Percentiles rank a stretch among this genome's conserved stretches.
Evolutionary conservation across 1,284 basidiomycete species (phyloP).

Genomic region (Athelia sp.): DNA sequence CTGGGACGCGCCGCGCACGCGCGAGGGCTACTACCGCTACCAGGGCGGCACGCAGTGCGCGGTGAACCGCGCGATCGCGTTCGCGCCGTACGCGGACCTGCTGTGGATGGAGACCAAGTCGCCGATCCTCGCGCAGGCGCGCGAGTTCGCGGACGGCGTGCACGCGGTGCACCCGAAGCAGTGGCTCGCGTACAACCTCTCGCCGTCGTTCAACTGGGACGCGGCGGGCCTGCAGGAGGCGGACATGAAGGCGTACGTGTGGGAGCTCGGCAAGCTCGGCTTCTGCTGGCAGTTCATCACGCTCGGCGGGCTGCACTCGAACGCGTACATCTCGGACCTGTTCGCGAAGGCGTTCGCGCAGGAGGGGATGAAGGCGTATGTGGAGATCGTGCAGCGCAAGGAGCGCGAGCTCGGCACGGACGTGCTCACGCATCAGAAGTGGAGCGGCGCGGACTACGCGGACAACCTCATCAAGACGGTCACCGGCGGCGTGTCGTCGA

Average conservation of each 20-base stretch:
- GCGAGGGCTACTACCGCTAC: constrained; percentile 96
- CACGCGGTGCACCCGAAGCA: constrained; percentile 78
- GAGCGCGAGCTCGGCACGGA: constrained; percentile 90
- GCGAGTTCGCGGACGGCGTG: constrained; percentile 89
- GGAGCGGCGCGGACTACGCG: constrained; percentile 93
- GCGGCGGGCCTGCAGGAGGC: constrained; percentile 83
- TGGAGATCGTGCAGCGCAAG: constrained; percentile 78
- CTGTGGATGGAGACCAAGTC: constrained; percentile 99
- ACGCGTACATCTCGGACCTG: constrained; percentile 93
- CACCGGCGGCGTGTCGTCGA: constrained; percentile 92
- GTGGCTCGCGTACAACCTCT: constrained; percentile 94
- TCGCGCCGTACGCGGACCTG: constrained; percentile 90
- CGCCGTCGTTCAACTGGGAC: constrained; percentile 91
- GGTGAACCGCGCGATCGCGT: constrained; percentile 88
- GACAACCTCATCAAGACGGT: constrained; percentile 92
- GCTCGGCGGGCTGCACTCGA: constrained; percentile 96
- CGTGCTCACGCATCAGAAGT: constrained; percentile 90
- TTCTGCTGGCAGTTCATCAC: constrained; percentile 99
- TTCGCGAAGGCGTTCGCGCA: constrained; percentile 87
- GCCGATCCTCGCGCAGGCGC: constrained; percentile 92
- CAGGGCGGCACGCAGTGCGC: constrained; percentile 96
- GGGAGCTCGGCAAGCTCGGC: constrained; percentile 90
- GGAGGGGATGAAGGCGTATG: constrained; percentile 92
- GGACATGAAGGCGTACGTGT: constrained; percentile 90
- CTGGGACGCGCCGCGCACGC: constrained; percentile 92